Base-by-base conservation (phyloP, 2,329 filamentous ascomycete genomes). In the Penicillium aurantiogriseum region DNA sequence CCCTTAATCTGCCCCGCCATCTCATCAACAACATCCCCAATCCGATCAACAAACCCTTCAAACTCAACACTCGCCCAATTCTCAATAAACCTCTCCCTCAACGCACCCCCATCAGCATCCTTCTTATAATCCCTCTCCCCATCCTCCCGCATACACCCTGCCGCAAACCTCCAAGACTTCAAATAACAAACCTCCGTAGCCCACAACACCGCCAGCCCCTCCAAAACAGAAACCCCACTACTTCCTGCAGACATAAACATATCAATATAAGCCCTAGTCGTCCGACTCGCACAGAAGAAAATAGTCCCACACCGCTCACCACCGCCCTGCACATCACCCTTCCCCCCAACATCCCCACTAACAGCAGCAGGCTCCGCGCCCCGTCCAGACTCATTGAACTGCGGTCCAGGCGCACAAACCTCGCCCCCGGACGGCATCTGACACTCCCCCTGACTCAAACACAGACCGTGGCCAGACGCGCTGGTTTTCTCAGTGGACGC, bases 131-230 rank as follows among this genome's bases (percentile, higher is more conserved):
- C 54, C 27, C 54, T 54, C 1, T 42, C 27, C 1, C 51, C 60
- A 17, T 60, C 60, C 2, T 66, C 62, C 19, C 75, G 69, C 63
- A 80, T 73, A 40, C 69, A 63, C 5, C 47, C 57, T 4, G 63
- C 67, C 23, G 74, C 76, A 66, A 71, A 74, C 10, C 76, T 77
- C 86, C 86, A 88, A 13, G 85, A 81, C 39, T 82, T 78, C 19
- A 87, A 69, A 67, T 88, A 88, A 58, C 80, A 82, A 46, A 80
- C 84, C 74, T 93, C 89, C 1, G 87, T 91, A n/a, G 85, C 86
- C 86, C 88, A 92, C 25, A 92, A 82, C n/a, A 90, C 81, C 2
- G 90, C 82, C 60, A 90, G 79, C 6, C 86, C 88, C 69, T 91
- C 88, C 2, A 92, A 74, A 67, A 90, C 69, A 1, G 74, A 80